Evolutionary conservation across 2,329 filamentous ascomycete genomes (phyloP), one percentile per base, ranked within the genome.

Genomic region (Fusarium nanum): DNA sequence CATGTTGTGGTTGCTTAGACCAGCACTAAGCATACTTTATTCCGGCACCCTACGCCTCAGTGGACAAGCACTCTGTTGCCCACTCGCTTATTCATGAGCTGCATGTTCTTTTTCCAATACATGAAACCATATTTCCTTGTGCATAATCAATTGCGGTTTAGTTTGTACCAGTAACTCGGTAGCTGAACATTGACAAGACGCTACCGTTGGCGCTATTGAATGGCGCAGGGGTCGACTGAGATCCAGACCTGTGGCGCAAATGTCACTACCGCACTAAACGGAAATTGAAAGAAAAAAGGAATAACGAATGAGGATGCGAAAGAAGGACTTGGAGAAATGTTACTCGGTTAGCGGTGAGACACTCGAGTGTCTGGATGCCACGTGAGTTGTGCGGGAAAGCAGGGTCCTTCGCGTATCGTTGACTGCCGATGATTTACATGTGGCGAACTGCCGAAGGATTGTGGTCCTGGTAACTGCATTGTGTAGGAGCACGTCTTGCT

Each of bases 191-290:
- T 12, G n/a, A 37, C 22, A 37, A 53, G 22, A 23, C 54, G 46
- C 61, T 64, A 59, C 52, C 13, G 32, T 64, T 59, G 40, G 3
- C 61, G 20, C 60, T 64, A 64, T 64, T 13, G 22, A 48, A 34
- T 32, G n/a, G 37, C 14, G 22, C 14, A 25, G 14, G 41, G 49
- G 59, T 13, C 50, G 50, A 64, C 32, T 42, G 6, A 6, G 40
- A 37, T 64, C 61, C 13, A 64, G 61, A 58, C 60, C 56, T 40
- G 20, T 7, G 14, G 16, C 14, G 34, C 16, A 50, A 9, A 11
- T 58, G 37, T 50, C 40, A 52, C 20, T 7, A 6, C 10, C 14
- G 12, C 45, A 23, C 60, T 58, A 64, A 12, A 20, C 11, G 57
- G 22, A 58, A 23, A 64, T 64, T 47, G 41, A 11, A 3, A 18